Evolutionary conservation across 2,329 filamentous ascomycete genomes (phyloP).

Genomic region (Fusarium zealandicum): DNA sequence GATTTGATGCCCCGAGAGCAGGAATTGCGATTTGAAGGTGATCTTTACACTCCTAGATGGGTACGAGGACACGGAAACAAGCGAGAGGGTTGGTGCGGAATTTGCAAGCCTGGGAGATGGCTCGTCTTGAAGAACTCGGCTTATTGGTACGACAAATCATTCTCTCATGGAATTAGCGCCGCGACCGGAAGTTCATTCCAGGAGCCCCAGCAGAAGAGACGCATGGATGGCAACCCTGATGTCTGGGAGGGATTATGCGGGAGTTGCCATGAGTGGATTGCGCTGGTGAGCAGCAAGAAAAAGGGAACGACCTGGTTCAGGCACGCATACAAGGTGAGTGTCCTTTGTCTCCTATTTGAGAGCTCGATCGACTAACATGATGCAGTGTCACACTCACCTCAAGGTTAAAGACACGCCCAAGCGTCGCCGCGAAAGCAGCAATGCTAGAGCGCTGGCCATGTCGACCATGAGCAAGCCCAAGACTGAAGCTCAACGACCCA

Average conservation of each 20-base stretch:
- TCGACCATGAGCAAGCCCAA: slow-evolving; percentile 57
- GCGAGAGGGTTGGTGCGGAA: slow-evolving; percentile 88
- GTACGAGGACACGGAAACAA: slow-evolving; percentile 87
- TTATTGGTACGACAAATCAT: slow-evolving; percentile 93
- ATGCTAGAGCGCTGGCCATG: slow-evolving; percentile 53
- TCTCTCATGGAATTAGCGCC: slow-evolving; percentile 85
- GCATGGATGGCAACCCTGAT: slow-evolving; percentile 81
- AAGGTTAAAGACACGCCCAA: slow-evolving; percentile 77
- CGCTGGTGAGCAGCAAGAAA: slow-evolving; percentile 84
- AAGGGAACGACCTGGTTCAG: slow-evolving; percentile 93
- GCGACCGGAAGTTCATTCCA: slow-evolving; percentile 81
- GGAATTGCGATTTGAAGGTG: slow-evolving; percentile 78
- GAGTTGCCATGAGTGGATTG: slow-evolving; percentile 82
- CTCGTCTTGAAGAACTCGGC: slow-evolving; percentile 88
- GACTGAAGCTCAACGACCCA: slow-evolving; percentile 51
- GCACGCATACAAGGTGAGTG: slow-evolving; percentile 82
- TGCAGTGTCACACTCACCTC: slow-evolving; percentile 72
- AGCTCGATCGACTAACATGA: slow-evolving; percentile 31
- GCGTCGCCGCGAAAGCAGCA: slow-evolving; percentile 68
- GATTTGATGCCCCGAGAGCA: slow-evolving; percentile 81
- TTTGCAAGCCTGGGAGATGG: slow-evolving; percentile 87
- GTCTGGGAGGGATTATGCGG: slow-evolving; percentile 83
- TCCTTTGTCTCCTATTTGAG: background rate
- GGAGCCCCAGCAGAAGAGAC: slow-evolving; percentile 75
- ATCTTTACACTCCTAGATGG: slow-evolving; percentile 84